These are phyloP conservation scores for Pseudozyma flocculosa DNA, from an alignment of 1,284 basidiomycete species.

Conservation along the genomic window DNA sequence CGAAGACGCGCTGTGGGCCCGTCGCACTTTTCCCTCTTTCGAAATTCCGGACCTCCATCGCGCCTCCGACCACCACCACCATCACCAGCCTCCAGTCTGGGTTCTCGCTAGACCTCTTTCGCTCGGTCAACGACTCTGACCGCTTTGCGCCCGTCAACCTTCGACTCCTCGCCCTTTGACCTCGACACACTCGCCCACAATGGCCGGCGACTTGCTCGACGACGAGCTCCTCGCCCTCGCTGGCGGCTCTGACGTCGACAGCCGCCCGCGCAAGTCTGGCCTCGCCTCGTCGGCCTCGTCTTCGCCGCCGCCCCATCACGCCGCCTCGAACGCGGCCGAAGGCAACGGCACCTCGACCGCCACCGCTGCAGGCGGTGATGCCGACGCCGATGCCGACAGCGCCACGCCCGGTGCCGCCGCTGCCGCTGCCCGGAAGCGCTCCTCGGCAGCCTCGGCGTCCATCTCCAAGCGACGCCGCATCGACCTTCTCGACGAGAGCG, in stretches of 20 bases:
- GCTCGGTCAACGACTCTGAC: too few relatives aligned
- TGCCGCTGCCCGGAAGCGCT: conserved; percentile 3
- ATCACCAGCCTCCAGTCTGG: too few relatives aligned
- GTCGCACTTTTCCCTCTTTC: too few relatives aligned
- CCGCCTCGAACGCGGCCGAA: conserved; percentile 62
- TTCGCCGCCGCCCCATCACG: neutral
- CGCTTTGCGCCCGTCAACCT: too few relatives aligned
- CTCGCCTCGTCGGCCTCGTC: conserved; percentile 54
- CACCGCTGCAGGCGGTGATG: conserved; percentile 67
- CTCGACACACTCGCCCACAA: too few relatives aligned
- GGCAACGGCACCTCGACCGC: conserved; percentile 57
- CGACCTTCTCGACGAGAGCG: conserved; percentile 49
- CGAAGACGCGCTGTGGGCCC: too few relatives aligned
- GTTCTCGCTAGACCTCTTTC: too few relatives aligned
- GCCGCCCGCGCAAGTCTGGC: conserved; percentile 50
- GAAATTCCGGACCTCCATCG: too few relatives aligned
- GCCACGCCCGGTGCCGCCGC: conserved; percentile 62
- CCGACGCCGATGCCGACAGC: conserved; percentile 60
- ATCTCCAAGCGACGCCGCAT: conserved; percentile 34
- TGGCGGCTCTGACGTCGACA: conserved; percentile 64
- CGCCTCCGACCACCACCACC: too few relatives aligned
- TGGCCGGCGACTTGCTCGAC: conserved; percentile 63
- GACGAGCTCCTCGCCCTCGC: conserved; percentile 71
- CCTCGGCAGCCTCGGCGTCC: conserved; percentile 6
- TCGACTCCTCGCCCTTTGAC: too few relatives aligned